Conservation (phyloP, 2,329 filamentous ascomycete species). For the Aspergillus fijiensis region DNA sequence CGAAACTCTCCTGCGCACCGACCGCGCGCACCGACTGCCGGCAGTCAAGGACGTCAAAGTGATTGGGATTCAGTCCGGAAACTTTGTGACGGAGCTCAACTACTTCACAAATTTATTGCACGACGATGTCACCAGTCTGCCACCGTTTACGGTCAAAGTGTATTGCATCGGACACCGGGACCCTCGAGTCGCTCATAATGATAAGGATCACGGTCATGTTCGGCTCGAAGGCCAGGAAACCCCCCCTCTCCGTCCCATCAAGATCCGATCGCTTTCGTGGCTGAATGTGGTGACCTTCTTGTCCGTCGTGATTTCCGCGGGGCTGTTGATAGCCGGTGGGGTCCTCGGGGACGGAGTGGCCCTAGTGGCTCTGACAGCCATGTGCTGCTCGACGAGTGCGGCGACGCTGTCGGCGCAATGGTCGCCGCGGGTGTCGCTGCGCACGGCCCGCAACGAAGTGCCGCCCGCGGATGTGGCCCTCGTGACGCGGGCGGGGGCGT, state of each 20-base stretch:
- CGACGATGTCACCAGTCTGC: slow-evolving; percentile 27
- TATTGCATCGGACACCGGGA: too few species aligned
- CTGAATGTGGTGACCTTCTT: slow-evolving; percentile 55
- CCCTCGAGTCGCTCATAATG: too few species aligned
- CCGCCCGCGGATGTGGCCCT: slow-evolving; percentile 62
- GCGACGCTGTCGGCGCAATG: slow-evolving; percentile 60
- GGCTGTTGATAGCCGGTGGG: slow-evolving; percentile 21
- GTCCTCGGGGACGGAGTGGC: slow-evolving; percentile 53
- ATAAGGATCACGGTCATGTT: too few species aligned
- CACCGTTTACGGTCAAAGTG: not conserved
- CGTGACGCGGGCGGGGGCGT: slow-evolving; percentile 59
- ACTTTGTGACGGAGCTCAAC: slow-evolving; percentile 55
- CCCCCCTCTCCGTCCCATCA: not conserved
- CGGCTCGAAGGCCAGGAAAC: too few species aligned
- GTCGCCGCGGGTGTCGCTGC: slow-evolving; percentile 55
- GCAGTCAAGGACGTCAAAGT: slow-evolving; percentile 53
- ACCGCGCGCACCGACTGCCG: slow-evolving; percentile 57
- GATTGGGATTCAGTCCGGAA: slow-evolving; percentile 58
- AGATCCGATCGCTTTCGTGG: not conserved
- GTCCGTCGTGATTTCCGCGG: slow-evolving; percentile 44
- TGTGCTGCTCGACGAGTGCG: slow-evolving; percentile 55
- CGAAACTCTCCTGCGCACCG: slow-evolving; percentile 58
- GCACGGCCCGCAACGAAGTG: slow-evolving; percentile 50
- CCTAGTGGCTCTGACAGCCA: slow-evolving; percentile 52
- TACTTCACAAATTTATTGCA: slow-evolving; percentile 64